Conservation (phyloP, 257 asterid species). For the Solanum appendiculatum region DNA sequence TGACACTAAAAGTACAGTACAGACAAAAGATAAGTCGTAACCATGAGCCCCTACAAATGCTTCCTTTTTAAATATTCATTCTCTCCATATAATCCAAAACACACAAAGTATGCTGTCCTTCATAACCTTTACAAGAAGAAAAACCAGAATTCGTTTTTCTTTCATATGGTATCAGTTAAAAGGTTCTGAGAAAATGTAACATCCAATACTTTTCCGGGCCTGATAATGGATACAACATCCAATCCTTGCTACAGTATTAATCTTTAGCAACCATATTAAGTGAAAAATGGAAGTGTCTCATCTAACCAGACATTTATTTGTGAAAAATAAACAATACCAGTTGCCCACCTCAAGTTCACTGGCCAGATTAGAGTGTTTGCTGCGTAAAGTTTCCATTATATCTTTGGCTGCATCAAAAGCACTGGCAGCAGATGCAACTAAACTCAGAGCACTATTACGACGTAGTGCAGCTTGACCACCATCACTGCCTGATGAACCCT, state of each 20-base stretch:
- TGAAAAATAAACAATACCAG: not conserved
- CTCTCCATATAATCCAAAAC: not conserved
- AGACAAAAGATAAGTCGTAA: not conserved
- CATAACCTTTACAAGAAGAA: not conserved
- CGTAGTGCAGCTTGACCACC: slow-evolving; percentile 69
- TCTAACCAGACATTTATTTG: not conserved
- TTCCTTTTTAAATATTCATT: not conserved
- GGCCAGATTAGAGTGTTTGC: slow-evolving; percentile 92
- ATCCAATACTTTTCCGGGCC: not conserved
- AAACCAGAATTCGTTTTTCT: not conserved
- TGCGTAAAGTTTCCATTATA: slow-evolving; percentile 94
- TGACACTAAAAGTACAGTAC: not conserved
- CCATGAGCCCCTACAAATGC: not conserved
- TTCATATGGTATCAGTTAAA: not conserved
- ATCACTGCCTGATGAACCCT: slow-evolving; percentile 54
- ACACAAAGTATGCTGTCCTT: not conserved
- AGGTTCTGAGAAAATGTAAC: not conserved
- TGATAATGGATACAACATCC: not conserved
- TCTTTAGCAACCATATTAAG: not conserved
- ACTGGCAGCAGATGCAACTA: slow-evolving; percentile 87
- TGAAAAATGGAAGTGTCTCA: not conserved
- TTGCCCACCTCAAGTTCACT: slow-evolving; percentile 96
- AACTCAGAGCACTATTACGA: slow-evolving; percentile 74
- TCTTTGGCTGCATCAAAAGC: slow-evolving; percentile 99
- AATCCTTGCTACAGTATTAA: not conserved